A percentile compares a stretch with the other conserved stretches of the same genome.
These are phyloP conservation scores for Herpetomonas tarakana DNA, from an alignment of 208 protist species.

Conservation along the genomic window DNA sequence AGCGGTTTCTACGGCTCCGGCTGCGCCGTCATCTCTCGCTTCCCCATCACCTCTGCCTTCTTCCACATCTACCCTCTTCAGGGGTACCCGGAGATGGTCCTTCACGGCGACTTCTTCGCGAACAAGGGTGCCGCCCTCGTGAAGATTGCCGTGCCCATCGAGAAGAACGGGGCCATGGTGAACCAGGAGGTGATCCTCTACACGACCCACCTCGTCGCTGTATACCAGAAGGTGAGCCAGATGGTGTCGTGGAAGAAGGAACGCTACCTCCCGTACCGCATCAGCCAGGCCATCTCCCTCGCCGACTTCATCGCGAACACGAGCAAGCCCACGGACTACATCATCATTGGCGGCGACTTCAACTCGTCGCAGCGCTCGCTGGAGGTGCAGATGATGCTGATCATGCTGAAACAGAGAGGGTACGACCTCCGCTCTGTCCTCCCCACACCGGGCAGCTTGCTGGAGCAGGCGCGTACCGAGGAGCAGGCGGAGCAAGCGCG, in stretches of 20 bases:
- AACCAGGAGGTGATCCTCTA: slow-evolving; percentile 66
- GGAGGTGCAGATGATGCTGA: slow-evolving; percentile 77
- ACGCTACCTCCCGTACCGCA: slow-evolving; percentile 74
- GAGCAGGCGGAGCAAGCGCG: slow-evolving; percentile 16
- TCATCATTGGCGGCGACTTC: slow-evolving; percentile 88
- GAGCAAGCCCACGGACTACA: slow-evolving; percentile 52
- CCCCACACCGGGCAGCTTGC: slow-evolving; percentile 25
- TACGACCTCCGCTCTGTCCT: slow-evolving; percentile 70
- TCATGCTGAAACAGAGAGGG: slow-evolving; percentile 62
- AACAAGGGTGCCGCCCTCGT: slow-evolving; percentile 84
- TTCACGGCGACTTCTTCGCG: slow-evolving; percentile 88
- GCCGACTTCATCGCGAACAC: slow-evolving; percentile 74
- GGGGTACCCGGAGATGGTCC: slow-evolving; percentile 78
- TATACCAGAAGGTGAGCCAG: slow-evolving; percentile 66
- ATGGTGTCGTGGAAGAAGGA: slow-evolving; percentile 62
- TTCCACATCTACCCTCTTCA: slow-evolving; percentile 82
- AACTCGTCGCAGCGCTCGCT: slow-evolving; percentile 78
- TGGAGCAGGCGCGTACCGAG: slow-evolving; percentile 16
- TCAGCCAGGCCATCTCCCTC: slow-evolving; percentile 77
- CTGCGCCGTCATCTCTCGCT: slow-evolving; percentile 81
- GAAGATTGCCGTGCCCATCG: slow-evolving; percentile 56
- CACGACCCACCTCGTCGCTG: slow-evolving; percentile 79
- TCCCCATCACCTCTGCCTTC: slow-evolving; percentile 67
- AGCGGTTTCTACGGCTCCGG: slow-evolving; percentile 86
- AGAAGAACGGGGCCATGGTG: slow-evolving; percentile 9